phyloP scores from a whole-genome alignment of 1,284 basidiomycete genomes.

The Ustilago trichophora region DNA sequence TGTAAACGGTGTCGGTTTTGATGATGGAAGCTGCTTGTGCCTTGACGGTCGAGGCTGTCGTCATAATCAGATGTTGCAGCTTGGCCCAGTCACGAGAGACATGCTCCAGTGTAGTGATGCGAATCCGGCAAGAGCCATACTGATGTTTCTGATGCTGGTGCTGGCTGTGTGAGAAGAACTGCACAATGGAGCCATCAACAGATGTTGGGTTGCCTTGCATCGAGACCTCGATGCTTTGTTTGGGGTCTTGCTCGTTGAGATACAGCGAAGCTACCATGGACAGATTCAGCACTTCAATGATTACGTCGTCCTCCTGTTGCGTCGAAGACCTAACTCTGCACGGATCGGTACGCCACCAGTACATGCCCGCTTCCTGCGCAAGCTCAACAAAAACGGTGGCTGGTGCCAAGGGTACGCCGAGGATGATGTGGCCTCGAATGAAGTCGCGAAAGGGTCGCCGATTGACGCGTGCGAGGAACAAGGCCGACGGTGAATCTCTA shows the following conservation, averaged over 20 bases:
- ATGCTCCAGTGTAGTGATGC: not conserved
- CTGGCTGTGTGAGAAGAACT: conserved; percentile 44
- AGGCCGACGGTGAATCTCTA: conserved; percentile 13
- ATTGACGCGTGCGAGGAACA: conserved; percentile 28
- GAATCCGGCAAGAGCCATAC: conserved; percentile 40
- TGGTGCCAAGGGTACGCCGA: conserved; percentile 31
- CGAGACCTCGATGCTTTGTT: conserved; percentile 36
- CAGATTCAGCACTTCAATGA: conserved; percentile 39
- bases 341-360: conserved; percentile 31
- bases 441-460: conserved; percentile 37
- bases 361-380: conserved; percentile 40
- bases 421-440: conserved; percentile 47
- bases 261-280: conserved; percentile 45
- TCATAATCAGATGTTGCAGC: conserved; percentile 28
- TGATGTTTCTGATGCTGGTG: conserved; percentile 39
- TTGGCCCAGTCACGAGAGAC: conserved; percentile 21
- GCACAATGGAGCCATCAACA: conserved; percentile 27
- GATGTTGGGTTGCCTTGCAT: conserved; percentile 28
- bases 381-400: conserved; percentile 50
- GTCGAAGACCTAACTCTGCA: not conserved
- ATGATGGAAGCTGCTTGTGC: conserved; percentile 15
- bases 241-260: conserved; percentile 23
- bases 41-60: conserved; percentile 13
- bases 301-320: conserved; percentile 22
- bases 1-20: conserved; percentile 32